phyloP scores from a whole-genome alignment of 2,329 filamentous ascomycete species.

The Colletotrichum noveboracense region DNA sequence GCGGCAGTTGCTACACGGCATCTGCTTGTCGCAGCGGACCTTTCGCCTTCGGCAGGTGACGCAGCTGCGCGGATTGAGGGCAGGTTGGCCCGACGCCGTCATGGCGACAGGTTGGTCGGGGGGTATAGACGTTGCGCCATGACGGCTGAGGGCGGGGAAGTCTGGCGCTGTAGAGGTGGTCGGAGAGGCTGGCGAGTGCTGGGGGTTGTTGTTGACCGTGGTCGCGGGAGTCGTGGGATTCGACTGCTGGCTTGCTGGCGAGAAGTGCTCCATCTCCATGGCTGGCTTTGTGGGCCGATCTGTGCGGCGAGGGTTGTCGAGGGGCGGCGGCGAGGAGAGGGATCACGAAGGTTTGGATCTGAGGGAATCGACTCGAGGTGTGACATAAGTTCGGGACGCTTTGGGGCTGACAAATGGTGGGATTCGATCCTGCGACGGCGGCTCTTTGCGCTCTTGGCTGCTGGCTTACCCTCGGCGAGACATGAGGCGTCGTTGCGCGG shows the following conservation, averaged over 20 bases:
- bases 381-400: neutral
- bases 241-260: slow-evolving; percentile 11
- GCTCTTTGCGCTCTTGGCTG: neutral
- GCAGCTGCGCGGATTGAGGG: slow-evolving; percentile 53
- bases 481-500: neutral
- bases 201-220: neutral
- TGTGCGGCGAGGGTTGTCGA: neutral
- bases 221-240: slow-evolving; percentile 8
- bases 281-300: neutral
- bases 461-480: neutral
- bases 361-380: neutral
- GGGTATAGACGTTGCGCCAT: slow-evolving; percentile 19
- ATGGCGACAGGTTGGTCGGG: slow-evolving; percentile 22
- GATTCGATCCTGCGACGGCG: neutral
- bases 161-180: neutral
- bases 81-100: slow-evolving; percentile 29
- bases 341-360: neutral
- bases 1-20: slow-evolving; percentile 78
- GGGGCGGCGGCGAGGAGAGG: neutral
- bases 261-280: slow-evolving; percentile 1
- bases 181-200: slow-evolving; percentile 16
- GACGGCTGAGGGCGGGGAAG: slow-evolving; percentile 9
- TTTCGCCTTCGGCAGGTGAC: slow-evolving; percentile 62
- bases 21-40: slow-evolving; percentile 79
- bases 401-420: slow-evolving; percentile 11